These are phyloP conservation scores for Solanum piurae DNA, from an alignment of 257 asterid species.

Conservation along the genomic window DNA sequence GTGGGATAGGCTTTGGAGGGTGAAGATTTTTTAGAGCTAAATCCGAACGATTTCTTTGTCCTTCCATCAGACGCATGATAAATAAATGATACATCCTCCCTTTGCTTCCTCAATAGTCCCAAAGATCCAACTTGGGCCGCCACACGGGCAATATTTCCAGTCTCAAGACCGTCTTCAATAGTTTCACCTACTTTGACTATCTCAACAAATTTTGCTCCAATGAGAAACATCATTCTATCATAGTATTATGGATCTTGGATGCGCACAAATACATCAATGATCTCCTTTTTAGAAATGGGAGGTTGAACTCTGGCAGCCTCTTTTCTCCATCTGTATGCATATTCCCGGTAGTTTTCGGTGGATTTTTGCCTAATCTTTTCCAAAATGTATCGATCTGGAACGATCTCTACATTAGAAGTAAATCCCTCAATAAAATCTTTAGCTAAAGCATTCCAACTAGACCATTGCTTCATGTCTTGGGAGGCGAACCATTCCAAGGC, in stretches of 20 bases:
- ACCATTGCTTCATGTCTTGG: not conserved
- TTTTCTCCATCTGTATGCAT: not conserved
- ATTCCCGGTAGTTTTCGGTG: not conserved
- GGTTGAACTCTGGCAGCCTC: not conserved
- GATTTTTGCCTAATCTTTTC: not conserved
- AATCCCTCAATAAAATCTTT: too few relatives aligned
- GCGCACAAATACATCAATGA: not conserved
- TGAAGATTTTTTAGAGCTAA: not conserved
- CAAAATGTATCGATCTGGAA: not conserved
- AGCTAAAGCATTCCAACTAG: not conserved
- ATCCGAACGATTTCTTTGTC: not conserved
- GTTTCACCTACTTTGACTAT: not conserved
- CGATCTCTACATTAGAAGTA: not conserved
- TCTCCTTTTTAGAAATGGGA: not conserved
- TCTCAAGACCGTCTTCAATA: not conserved
- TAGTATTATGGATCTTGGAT: not conserved
- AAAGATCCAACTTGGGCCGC: not conserved
- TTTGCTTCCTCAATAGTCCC: not conserved
- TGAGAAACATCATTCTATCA: not conserved
- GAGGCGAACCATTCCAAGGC: not conserved
- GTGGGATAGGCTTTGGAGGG: not conserved
- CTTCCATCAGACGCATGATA: not conserved
- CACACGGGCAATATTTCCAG: not conserved
- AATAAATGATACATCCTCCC: not conserved
- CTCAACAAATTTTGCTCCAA: not conserved